Conservation (phyloP, 139 green algal genomes). For the Deuterostichococcus epilithicus region DNA sequence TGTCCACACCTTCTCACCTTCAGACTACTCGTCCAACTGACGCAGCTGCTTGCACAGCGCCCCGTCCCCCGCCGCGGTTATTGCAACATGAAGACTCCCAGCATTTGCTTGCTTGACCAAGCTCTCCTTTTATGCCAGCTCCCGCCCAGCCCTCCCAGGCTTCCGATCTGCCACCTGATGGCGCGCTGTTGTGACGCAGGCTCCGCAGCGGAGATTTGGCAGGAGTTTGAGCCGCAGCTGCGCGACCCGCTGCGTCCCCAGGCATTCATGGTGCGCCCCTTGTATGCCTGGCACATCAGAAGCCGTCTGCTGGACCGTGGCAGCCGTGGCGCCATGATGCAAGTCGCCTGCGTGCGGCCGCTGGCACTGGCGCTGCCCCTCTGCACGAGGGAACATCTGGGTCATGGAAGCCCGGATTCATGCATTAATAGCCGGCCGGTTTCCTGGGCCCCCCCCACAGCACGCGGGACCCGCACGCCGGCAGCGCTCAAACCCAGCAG, state of each 20-base stretch:
- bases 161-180: neutral
- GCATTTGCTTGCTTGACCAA: neutral
- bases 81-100: neutral
- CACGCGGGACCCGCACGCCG: too few relatives aligned
- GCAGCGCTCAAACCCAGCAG: too few relatives aligned
- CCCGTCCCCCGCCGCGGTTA: neutral
- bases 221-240: slow-evolving; percentile 19
- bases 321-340: too few relatives aligned
- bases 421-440: too few relatives aligned
- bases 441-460: too few relatives aligned
- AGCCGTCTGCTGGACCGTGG: too few relatives aligned
- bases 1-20: neutral
- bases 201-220: slow-evolving; percentile 44
- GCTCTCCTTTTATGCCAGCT: neutral
- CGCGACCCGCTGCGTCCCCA: slow-evolving; percentile 3
- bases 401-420: too few relatives aligned
- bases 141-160: neutral
- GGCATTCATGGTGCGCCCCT: neutral
- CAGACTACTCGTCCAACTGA: neutral
- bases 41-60: too few relatives aligned
- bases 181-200: neutral
- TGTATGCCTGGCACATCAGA: too few relatives aligned
- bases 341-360: too few relatives aligned
- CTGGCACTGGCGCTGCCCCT: too few relatives aligned
- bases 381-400: too few relatives aligned